Evolutionary conservation across 345 rosid species (phyloP), one percentile per base, ranked within the genome.

Genomic region (Salix suchowensis): DNA sequence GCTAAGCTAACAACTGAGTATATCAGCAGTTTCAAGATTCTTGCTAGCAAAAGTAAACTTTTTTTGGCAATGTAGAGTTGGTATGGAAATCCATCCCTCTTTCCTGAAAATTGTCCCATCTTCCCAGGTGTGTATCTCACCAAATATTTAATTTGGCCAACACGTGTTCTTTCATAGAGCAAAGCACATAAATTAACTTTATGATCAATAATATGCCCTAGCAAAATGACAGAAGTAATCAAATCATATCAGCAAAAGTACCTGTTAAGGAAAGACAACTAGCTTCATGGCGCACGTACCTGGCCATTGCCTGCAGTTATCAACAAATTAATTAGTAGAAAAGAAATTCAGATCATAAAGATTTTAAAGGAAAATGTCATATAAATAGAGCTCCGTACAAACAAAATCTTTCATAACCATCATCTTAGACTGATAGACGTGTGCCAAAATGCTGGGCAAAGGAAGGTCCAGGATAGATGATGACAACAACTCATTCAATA

Each of bases 271-370:
- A 89, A 50, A 93, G 88, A 81, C 96, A 93, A 72, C 82, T 70
- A 61, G 87, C 89, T 88, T 96, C 99, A 67, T 90, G 88, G 60
- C 88, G 90, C 71, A 89, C 94, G 82, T 93, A 96, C 82, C 98
- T 88, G 76, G 93, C 87, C 97, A 93, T 91, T 76, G 92, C 99
- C 99, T 96, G 89, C 76, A 83, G 65, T 79, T 23, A 82, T 9
- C 68, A 46, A n/a, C 65, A 36, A 76, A 72, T 30, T 19, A 73
- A 68, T 84, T 68, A 84, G 64, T 66, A 10, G 14, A 19, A 42
- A 78, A 46, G 6, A 2, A 8, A 1, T 36, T n/a, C 37, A 50
- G 7, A 65, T 36, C 37, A 36, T 2, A 14, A 37, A 66, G 14
- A 23, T 46, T 30, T 61, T 64, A 18, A 4, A 46, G 28, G 30